Conservation (phyloP, 1,284 basidiomycete species). For the Ceratorhiza oryzae-sativae region DNA sequence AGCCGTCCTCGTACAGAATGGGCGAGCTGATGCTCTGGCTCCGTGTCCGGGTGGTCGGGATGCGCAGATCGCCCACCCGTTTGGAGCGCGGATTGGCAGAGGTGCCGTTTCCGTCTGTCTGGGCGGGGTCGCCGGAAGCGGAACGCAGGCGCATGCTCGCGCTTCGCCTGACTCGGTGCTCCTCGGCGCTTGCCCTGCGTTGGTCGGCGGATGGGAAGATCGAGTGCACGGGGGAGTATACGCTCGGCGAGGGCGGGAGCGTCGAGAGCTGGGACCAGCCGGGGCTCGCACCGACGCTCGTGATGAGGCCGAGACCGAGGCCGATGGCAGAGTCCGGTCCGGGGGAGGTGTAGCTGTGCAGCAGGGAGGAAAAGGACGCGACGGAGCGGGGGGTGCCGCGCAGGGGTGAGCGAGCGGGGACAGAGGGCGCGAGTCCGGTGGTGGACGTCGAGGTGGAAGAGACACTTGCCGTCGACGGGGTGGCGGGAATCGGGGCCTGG, state of each 20-base stretch:
- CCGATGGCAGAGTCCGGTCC: background rate
- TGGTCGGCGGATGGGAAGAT: background rate
- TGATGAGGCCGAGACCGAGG: background rate
- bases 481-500: background rate
- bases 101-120: background rate
- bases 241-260: background rate
- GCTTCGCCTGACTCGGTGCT: conserved; percentile 18
- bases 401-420: conserved; percentile 20
- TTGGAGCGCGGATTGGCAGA: background rate
- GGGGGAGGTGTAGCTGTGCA: conserved; percentile 1
- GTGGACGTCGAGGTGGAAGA: conserved; percentile 1
- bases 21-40: conserved; percentile 11
- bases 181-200: conserved; percentile 9
- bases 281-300: background rate
- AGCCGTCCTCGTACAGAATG: conserved; percentile 6
- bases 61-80: conserved; percentile 2
- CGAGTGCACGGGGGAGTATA: conserved; percentile 18
- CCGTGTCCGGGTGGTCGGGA: conserved; percentile 13
- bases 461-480: conserved; percentile 2
- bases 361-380: conserved; percentile 16
- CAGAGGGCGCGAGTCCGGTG: conserved; percentile 11
- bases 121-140: background rate
- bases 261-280: conserved; percentile 5
- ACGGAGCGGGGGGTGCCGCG: conserved; percentile 34
- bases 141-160: conserved; percentile 15